Percentiles rank a stretch among this genome's conserved stretches.
Evolutionary conservation across 2,329 filamentous ascomycete genomes (phyloP).

Genomic region (Verticillium dahliae): DNA sequence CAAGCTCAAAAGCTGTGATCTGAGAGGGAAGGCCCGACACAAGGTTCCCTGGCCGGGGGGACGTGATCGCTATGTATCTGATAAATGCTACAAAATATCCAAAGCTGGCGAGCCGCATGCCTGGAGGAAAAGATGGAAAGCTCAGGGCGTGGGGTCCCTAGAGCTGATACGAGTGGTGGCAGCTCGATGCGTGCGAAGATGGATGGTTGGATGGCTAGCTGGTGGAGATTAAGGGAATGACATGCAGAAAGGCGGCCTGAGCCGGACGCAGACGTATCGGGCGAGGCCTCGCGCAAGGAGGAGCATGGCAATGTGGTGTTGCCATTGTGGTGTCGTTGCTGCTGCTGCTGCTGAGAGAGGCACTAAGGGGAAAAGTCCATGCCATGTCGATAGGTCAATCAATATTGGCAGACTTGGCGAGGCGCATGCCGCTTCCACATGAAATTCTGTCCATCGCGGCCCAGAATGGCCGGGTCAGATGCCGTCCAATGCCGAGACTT

Average conservation of each 20-base stretch:
- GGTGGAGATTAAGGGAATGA: not conserved
- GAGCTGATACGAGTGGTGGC: not conserved
- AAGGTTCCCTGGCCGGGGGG: not conserved
- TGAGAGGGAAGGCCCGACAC: conserved; percentile 1
- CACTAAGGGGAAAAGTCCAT: not conserved
- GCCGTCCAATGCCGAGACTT: not conserved
- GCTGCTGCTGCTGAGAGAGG: not conserved
- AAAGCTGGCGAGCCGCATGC: not conserved
- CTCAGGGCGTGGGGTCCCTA: not conserved
- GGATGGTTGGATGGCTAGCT: not conserved
- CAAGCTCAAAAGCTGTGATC: conserved; percentile 2
- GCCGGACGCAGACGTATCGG: not conserved
- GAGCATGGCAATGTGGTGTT: not conserved
- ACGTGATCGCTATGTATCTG: not conserved
- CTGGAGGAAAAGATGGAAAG: not conserved
- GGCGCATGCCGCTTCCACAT: not conserved
- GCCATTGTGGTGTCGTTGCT: not conserved
- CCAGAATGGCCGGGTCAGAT: not conserved
- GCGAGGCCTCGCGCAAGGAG: not conserved
- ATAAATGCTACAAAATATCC: not conserved
- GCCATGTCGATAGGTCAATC: not conserved
- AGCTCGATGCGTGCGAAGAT: not conserved
- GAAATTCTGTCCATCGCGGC: not conserved
- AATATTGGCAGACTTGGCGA: not conserved
- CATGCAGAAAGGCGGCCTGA: not conserved